Base-by-base conservation (phyloP, 164 flowering plant species). In the Liriodendron chinense region DNA sequence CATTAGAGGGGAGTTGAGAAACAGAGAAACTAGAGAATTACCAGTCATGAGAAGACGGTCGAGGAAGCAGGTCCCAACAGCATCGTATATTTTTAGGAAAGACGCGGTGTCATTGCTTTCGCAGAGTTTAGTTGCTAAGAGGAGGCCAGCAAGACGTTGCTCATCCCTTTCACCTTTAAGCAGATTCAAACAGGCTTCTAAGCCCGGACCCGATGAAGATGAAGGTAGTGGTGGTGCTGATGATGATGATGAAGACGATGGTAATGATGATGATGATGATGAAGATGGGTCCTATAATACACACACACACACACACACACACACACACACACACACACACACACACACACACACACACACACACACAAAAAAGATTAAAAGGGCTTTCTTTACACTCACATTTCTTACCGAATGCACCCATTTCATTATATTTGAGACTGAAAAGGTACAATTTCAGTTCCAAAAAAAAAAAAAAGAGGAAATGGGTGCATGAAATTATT, bases 11-110 rank as follows among this genome's bases (percentile, higher is more conserved):
- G 20, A 16, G 63, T 16, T 22, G 10, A 24, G 7, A 21, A 26
- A 18, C n/a, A 26, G 49, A 22, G 69, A 49, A 22, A 50, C 23
- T 6, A 14, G 67, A 61, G 43, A 43, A 3, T 73, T 86, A 90
- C 97, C 98, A 61, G 98, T 96, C 67, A 80, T 85, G n/a, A 96
- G 80, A 34, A 96, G 92, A n/a, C 99, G 91, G 65, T 87, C 89
- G 71, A 96, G 94, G 72, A 96, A 96, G 6, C 71, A 80, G 70
- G 75, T 69, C 22, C 97, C 97, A 23, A 96, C 86, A 20, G 98
- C 97, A 9, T 86, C 78, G 75, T 94, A 96, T 66, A 91, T 83
- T 68, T 70, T 83, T 18, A 66, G 80, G 72, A 94, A 83, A 2
- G 97, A 82, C 50, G 74, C 83, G 13, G 77, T 82, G 76, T 96